Percentiles rank a stretch among this genome's conserved stretches.
Conservation (phyloP, 2,329 filamentous ascomycete genomes). For the Aspergillus fumigatiaffinis region DNA sequence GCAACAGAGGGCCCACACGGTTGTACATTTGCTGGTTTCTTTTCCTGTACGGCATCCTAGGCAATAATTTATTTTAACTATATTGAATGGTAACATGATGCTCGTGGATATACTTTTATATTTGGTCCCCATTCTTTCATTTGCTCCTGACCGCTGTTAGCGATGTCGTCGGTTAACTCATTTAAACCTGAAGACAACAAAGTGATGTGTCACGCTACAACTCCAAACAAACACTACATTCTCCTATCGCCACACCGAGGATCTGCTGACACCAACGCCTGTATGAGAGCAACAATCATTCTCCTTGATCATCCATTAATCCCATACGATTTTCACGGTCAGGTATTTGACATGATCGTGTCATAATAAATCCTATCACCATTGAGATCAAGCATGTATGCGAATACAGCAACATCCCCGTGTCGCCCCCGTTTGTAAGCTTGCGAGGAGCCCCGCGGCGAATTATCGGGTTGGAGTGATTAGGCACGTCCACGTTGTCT, state of each 20-base stretch:
- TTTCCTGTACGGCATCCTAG: slow-evolving; percentile 15
- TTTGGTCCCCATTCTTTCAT: background rate
- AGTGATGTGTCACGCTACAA: background rate
- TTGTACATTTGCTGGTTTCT: slow-evolving; percentile 16
- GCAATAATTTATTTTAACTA: slow-evolving; percentile 11
- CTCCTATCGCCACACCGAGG: background rate
- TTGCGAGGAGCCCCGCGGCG: slow-evolving; percentile 7
- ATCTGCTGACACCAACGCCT: background rate
- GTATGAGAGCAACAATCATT: background rate
- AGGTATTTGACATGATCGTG: background rate
- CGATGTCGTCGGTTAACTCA: background rate
- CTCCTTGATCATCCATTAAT: background rate
- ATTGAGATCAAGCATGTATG: background rate
- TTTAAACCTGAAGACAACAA: background rate
- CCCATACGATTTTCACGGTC: background rate
- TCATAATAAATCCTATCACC: background rate
- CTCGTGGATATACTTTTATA: background rate
- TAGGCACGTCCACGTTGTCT: background rate
- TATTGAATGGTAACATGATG: background rate
- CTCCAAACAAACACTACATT: background rate
- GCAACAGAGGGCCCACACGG: background rate
- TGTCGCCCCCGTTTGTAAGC: background rate
- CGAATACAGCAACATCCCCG: background rate
- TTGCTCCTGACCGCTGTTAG: background rate
- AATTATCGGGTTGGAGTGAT: slow-evolving; percentile 10